Conservation (phyloP, 2,329 filamentous ascomycete species). For the Xylaria sp. region DNA sequence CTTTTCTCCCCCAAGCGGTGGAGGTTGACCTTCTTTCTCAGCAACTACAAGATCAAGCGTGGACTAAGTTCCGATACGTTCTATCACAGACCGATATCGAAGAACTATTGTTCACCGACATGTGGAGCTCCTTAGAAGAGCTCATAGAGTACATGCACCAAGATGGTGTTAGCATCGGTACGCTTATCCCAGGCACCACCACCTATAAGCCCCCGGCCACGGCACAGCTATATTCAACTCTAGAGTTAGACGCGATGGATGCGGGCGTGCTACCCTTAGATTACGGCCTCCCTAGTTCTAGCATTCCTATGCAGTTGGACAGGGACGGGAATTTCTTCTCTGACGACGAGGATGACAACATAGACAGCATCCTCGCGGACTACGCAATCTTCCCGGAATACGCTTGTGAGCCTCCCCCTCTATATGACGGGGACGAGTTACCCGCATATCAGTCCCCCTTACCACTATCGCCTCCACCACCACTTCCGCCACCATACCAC, state of each 20-base stretch:
- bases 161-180: neutral
- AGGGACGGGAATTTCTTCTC: neutral
- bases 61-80: neutral
- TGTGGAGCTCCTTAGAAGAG: constrained; percentile 1
- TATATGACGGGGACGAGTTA: neutral
- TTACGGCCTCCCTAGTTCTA: neutral
- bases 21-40: neutral
- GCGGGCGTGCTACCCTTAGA: neutral
- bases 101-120: neutral
- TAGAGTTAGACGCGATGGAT: neutral
- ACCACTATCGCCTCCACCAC: neutral
- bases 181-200: neutral
- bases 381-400: neutral
- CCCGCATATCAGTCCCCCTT: neutral
- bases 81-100: neutral
- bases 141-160: constrained; percentile 14
- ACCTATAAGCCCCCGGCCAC: neutral
- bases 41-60: neutral
- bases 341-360: neutral
- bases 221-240: neutral
- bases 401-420: neutral
- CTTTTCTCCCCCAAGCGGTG: neutral
- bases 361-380: neutral
- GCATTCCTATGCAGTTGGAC: neutral
- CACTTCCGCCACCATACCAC: neutral